Percentiles rank a stretch among this genome's conserved stretches.
Conservation (phyloP, 2,329 filamentous ascomycete genomes). For the Colletotrichum liaoningense region DNA sequence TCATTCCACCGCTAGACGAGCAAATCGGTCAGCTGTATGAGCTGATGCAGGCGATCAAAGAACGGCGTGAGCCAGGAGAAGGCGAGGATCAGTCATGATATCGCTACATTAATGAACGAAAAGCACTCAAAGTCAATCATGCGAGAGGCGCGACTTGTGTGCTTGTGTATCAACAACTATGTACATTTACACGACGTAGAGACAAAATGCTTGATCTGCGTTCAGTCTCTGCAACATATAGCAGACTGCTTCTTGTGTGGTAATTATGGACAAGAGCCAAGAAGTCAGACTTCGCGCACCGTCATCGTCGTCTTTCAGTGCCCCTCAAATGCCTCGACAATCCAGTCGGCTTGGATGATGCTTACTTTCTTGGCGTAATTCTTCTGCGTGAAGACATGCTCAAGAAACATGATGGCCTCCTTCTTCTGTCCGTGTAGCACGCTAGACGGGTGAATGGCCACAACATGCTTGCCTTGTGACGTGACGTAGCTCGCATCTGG, state of each 20-base stretch:
- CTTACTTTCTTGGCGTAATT: constrained; percentile 76
- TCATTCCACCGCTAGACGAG: constrained; percentile 70
- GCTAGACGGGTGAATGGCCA: constrained; percentile 72
- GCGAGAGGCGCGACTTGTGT: fast-evolving
- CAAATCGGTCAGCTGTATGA: constrained; percentile 95
- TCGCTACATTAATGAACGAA: not conserved
- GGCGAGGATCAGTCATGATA: constrained; percentile 41
- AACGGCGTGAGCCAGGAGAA: constrained; percentile 43
- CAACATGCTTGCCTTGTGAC: constrained; percentile 67
- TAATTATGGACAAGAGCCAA: not conserved
- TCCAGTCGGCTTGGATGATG: constrained; percentile 70
- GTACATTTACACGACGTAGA: not conserved
- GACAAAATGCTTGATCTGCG: not conserved
- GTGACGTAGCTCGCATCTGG: constrained; percentile 72
- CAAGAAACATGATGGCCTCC: constrained; percentile 76
- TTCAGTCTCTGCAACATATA: not conserved
- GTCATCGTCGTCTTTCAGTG: not conserved
- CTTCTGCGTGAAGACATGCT: constrained; percentile 74
- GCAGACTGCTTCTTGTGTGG: not conserved
- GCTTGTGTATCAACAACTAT: not conserved
- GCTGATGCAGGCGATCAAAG: constrained; percentile 84
- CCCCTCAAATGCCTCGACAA: constrained; percentile 59
- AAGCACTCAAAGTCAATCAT: not conserved
- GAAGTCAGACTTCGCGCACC: not conserved
- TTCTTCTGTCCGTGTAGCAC: constrained; percentile 71